phyloP scores from a whole-genome alignment of 176 grass and related monocot species.

The Dendrocalamus sinicus region DNA sequence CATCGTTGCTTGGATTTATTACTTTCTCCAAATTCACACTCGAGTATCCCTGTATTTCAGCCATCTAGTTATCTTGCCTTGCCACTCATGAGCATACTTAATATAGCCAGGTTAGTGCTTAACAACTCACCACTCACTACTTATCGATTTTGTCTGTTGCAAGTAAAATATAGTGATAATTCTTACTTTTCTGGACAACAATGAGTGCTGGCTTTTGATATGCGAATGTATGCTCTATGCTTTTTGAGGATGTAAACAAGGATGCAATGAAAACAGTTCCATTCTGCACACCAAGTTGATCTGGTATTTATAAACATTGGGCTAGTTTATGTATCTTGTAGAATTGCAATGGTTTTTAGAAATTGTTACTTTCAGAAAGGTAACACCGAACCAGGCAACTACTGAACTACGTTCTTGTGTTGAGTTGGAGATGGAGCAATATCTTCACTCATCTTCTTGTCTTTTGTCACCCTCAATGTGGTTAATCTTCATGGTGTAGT shows the following conservation, averaged over 20 bases:
- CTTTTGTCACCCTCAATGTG: slow-evolving; percentile 11
- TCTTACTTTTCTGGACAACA: slow-evolving; percentile 45
- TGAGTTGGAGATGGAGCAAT: neutral
- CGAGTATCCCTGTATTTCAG: slow-evolving; percentile 65
- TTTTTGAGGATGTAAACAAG: slow-evolving; percentile 47
- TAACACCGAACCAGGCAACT: neutral
- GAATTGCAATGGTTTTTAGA: slow-evolving; percentile 33
- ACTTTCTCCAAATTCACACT: slow-evolving; percentile 82
- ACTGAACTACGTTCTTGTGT: neutral
- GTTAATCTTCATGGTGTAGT: slow-evolving; percentile 1
- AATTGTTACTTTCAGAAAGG: slow-evolving; percentile 16
- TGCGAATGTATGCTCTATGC: slow-evolving; percentile 29
- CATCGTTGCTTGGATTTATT: slow-evolving; percentile 67
- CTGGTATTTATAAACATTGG: slow-evolving; percentile 21
- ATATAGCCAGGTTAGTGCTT: slow-evolving; percentile 85
- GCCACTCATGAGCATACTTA: slow-evolving; percentile 96
- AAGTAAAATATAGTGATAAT: slow-evolving; percentile 22
- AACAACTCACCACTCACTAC: slow-evolving; percentile 19
- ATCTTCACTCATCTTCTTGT: neutral
- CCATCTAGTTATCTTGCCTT: slow-evolving; percentile 86
- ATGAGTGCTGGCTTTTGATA: slow-evolving; percentile 22
- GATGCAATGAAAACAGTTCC: slow-evolving; percentile 12
- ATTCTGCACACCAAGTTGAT: slow-evolving; percentile 21
- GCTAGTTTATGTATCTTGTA: neutral
- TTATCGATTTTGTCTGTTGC: slow-evolving; percentile 22